phyloP scores from a whole-genome alignment of 306 rosid species.

The Urtica urens region DNA sequence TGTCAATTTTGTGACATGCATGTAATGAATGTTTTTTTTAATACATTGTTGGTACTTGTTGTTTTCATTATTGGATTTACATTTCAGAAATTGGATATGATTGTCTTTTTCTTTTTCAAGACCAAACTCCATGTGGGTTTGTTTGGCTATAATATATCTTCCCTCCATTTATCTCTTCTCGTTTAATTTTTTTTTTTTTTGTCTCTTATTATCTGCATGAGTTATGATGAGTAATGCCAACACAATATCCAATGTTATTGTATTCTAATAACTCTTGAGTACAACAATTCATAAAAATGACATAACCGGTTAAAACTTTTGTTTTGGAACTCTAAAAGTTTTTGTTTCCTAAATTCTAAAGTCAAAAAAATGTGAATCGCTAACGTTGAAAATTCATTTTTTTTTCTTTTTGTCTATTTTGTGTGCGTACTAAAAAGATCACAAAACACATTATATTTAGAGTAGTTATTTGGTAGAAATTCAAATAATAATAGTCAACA shows the following conservation, averaged over 20 bases:
- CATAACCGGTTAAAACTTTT: too few relatives aligned
- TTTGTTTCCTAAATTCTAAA: too few relatives aligned
- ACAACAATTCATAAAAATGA: too few relatives aligned
- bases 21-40: background rate
- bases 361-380: too few relatives aligned
- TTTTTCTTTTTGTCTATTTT: too few relatives aligned
- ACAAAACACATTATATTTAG: too few relatives aligned
- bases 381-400: too few relatives aligned
- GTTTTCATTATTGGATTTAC: background rate
- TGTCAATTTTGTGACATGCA: slow-evolving; percentile 14
- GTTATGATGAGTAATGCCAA: background rate
- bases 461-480: too few relatives aligned
- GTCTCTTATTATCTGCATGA: background rate
- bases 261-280: background rate
- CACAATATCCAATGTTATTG: background rate
- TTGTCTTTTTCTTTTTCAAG: too few relatives aligned
- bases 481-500: too few relatives aligned
- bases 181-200: background rate
- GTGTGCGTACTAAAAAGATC: too few relatives aligned
- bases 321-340: too few relatives aligned
- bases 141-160: background rate
- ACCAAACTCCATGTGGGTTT: background rate
- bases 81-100: background rate
- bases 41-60: background rate
- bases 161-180: background rate